These are phyloP conservation scores for Hortaea werneckii DNA, from an alignment of 2,329 filamentous ascomycete species.

Conservation along the genomic window DNA sequence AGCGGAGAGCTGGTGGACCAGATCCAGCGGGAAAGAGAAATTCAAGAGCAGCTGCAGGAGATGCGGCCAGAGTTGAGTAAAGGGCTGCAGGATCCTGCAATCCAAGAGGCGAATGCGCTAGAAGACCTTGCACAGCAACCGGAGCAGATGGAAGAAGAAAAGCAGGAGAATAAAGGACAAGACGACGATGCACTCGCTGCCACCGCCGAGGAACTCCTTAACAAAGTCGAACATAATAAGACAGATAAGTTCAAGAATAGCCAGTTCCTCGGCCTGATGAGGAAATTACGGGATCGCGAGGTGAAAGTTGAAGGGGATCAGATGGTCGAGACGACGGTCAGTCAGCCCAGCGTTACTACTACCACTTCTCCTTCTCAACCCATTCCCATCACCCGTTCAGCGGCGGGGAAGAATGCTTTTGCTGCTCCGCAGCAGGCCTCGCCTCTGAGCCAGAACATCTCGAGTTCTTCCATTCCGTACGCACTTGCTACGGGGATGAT, in stretches of 20 bases:
- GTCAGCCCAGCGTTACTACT: conserved; percentile 9
- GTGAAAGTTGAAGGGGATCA: conserved; percentile 63
- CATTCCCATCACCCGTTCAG: conserved; percentile 4
- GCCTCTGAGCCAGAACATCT: no score
- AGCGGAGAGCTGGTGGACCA: background rate
- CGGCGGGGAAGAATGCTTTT: conserved; percentile 2
- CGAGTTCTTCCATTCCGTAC: no score
- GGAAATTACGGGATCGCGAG: conserved; percentile 60
- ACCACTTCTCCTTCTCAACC: conserved; percentile 4
- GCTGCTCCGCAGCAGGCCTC: no score
- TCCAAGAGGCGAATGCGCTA: background rate
- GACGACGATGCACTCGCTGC: conserved; percentile 59
- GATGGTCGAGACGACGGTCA: conserved; percentile 44
- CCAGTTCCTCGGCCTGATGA: conserved; percentile 67
- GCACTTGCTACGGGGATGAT: no score
- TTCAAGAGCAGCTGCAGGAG: conserved; percentile 1
- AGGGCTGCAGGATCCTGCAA: background rate
- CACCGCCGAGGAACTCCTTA: conserved; percentile 61
- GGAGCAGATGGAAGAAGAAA: background rate
- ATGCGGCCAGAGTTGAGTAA: background rate
- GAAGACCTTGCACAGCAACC: background rate
- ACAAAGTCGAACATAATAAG: conserved; percentile 57
- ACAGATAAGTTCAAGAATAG: conserved; percentile 70
- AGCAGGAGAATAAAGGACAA: conserved; percentile 8
- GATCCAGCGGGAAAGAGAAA: background rate